Base-by-base conservation (phyloP, 805 yeast genomes). In the Candida bentonensis region DNA sequence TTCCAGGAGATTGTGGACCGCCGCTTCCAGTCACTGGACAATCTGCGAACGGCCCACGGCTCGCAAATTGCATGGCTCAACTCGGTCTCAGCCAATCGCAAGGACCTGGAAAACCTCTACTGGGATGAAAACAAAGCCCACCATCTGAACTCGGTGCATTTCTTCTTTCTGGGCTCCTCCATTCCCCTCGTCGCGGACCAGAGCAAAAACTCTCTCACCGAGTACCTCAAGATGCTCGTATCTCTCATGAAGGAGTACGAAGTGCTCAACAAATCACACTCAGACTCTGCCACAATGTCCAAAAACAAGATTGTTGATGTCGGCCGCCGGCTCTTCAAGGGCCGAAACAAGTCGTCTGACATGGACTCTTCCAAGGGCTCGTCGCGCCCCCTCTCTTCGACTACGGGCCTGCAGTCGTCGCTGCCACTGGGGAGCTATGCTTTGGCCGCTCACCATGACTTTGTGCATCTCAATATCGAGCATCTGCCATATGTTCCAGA, bases 401-500 rank as follows among this genome's bases (percentile, higher is more conserved):
- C 17, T 13, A 17, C 17, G 7, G 7, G 11, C 11, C 27, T 25
- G 27, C 27, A 25, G 13, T 30, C 36, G 17, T 11, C 36, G 5
- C 7, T 30, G 7, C 36, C 36, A 9, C 36, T 30, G 5, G 36
- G 36, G 20, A 30, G 17, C 17, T 17, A 30, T 4, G 11, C 36
- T 9, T 5, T 30, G 7, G 36, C 36, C 11, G 13, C 36, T 5
- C 11, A 30, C 36, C 36, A 30, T 30, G 58, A 53, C 2, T 49
- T 48, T 34, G 22, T 42, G 5, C 46, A 50, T 41, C 50, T 54
- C 28, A 44, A 26, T 26, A 43, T 52, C n/a, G 44, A 43, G 27
- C 56, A 49, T 39, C 49, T 55, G 42, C 59, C 59, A 22, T 55
- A 51, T 44, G 43, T 46, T 3, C 59, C 58, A n/a, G 59, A 55